Conservation (phyloP, 768 basidiomycete genomes). For the Pleurotus platypus region DNA sequence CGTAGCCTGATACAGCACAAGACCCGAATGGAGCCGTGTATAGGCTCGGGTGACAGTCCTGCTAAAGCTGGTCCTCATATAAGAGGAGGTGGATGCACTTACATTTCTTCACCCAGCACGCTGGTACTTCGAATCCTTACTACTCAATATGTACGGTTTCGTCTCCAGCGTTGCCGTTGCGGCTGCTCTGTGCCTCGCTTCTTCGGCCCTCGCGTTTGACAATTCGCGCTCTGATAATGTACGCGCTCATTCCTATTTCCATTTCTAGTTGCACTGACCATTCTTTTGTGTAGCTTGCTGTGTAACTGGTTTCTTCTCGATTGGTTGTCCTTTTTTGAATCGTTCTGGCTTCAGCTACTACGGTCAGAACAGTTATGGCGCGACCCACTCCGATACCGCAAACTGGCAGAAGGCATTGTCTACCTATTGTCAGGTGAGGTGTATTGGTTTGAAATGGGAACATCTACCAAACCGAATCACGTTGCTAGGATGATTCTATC, state of each 20-base stretch:
- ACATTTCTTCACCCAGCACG: background rate
- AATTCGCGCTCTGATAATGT: slow-evolving; percentile 8
- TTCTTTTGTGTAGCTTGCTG: background rate
- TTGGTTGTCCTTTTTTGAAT: background rate
- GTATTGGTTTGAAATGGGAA: slow-evolving; percentile 13
- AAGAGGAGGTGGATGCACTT: background rate
- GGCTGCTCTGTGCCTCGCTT: slow-evolving; percentile 1
- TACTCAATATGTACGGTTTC: background rate
- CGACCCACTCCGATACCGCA: slow-evolving; percentile 36
- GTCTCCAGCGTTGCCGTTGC: background rate
- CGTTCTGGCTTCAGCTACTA: slow-evolving; percentile 32
- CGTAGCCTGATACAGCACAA: background rate
- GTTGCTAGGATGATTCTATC: slow-evolving; percentile 49
- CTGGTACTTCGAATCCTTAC: background rate
- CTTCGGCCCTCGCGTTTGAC: background rate
- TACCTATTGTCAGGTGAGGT: slow-evolving; percentile 46
- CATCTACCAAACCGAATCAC: slow-evolving; percentile 16
- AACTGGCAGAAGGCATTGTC: slow-evolving; percentile 50
- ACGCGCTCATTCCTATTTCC: slow-evolving; percentile 8
- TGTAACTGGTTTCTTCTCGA: background rate
- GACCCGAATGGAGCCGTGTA: background rate
- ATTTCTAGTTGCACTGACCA: background rate
- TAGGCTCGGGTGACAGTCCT: background rate
- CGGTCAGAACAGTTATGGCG: slow-evolving; percentile 61
- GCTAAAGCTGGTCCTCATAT: background rate